These are phyloP conservation scores for Globisporangium heterothallicum DNA, from an alignment of 352 stramenopile genomes.

Conservation along the genomic window DNA sequence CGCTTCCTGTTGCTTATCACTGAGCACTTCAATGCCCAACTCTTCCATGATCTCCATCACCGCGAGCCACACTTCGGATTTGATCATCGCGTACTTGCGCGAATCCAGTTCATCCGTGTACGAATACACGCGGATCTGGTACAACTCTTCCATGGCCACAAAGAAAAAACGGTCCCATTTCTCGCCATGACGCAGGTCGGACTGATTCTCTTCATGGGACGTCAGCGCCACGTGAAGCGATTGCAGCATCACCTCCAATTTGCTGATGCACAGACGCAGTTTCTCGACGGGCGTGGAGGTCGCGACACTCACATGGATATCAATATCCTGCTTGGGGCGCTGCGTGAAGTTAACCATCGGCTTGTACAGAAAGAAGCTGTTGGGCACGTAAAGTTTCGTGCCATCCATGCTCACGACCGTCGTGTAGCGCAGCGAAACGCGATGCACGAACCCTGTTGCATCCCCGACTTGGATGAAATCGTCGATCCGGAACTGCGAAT, in stretches of 20 bases:
- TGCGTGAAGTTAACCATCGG: conserved; percentile 88
- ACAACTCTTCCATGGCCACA: conserved; percentile 84
- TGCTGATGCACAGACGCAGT: conserved; percentile 47
- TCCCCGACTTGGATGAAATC: conserved; percentile 81
- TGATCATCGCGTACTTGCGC: conserved; percentile 86
- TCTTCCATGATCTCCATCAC: conserved; percentile 89
- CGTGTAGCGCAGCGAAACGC: conserved; percentile 80
- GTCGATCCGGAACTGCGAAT: conserved; percentile 85
- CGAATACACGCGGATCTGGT: conserved; percentile 77
- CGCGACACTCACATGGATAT: conserved; percentile 65
- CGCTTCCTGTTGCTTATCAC: conserved; percentile 14
- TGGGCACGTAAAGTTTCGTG: conserved; percentile 78
- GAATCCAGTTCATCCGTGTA: conserved; percentile 84
- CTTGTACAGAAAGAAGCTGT: conserved; percentile 89
- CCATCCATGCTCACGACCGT: conserved; percentile 76
- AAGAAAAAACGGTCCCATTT: conserved; percentile 84
- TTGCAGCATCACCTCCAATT: conserved; percentile 76
- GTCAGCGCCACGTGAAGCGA: conserved; percentile 81
- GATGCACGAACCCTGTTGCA: conserved; percentile 75
- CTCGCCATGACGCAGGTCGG: conserved; percentile 68
- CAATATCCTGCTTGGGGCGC: conserved; percentile 75
- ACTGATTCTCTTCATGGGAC: conserved; percentile 83
- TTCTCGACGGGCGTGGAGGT: conserved; percentile 48
- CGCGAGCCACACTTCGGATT: conserved; percentile 85
- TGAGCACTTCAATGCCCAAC: conserved; percentile 54